Conservation (phyloP, 2,329 filamentous ascomycete species). For the Didymella glomerata region DNA sequence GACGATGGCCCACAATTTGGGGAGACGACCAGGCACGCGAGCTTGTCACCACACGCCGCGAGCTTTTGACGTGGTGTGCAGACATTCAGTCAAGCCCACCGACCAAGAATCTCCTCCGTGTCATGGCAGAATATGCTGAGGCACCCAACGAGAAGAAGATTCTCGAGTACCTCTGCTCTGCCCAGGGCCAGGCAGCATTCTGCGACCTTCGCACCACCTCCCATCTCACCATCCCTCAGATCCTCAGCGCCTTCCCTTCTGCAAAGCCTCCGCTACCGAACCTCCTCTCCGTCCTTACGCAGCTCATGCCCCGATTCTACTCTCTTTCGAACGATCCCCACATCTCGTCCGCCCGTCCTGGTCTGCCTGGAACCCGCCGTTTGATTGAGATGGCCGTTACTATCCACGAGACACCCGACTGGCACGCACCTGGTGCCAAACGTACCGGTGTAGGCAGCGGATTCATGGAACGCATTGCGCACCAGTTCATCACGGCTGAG, state of each 20-base stretch:
- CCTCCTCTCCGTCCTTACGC: conserved; percentile 80
- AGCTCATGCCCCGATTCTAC: conserved; percentile 98
- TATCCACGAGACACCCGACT: conserved; percentile 86
- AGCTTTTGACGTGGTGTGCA: conserved; percentile 93
- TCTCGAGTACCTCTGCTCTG: conserved; percentile 83
- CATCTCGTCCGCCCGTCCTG: conserved; percentile 73
- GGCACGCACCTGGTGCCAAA: conserved; percentile 65
- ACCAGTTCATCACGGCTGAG: conserved; percentile 74
- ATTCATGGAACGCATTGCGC: conserved; percentile 88
- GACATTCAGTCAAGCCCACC: conserved; percentile 94
- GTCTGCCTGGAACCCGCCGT: conserved; percentile 72
- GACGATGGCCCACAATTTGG: conserved; percentile 98
- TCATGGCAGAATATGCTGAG: conserved; percentile 84
- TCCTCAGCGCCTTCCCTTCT: conserved; percentile 91
- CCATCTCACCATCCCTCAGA: conserved; percentile 81
- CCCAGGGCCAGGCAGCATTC: conserved; percentile 89
- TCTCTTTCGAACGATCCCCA: conserved; percentile 96
- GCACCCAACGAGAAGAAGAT: conserved; percentile 88
- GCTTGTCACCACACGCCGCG: conserved; percentile 87
- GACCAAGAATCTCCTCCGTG: conserved; percentile 83
- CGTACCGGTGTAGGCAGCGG: conserved; percentile 91
- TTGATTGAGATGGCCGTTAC: conserved; percentile 97
- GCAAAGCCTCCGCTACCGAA: conserved; percentile 85
- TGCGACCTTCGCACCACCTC: conserved; percentile 91
- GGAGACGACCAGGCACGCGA: conserved; percentile 86